Evolutionary conservation across 1,284 basidiomycete genomes (phyloP), one percentile per base, ranked within the genome.

Genomic region (Malassezia furfur): DNA sequence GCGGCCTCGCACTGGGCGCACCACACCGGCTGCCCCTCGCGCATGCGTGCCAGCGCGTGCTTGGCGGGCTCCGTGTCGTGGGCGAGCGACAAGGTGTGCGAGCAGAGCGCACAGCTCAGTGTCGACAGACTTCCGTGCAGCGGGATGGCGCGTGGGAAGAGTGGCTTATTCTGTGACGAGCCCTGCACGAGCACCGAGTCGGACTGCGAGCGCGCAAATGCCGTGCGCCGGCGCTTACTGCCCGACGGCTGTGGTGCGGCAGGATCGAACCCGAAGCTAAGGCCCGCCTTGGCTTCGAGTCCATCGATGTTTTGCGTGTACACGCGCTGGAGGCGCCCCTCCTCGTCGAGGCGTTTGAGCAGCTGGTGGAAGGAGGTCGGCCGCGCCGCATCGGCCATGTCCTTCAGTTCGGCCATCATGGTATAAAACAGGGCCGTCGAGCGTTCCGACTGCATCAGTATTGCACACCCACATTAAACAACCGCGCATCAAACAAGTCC

Each of bases 251-350:
- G 25, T 12, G 14, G 15, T 15, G 14, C 60, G 60, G 3, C 37
- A 10, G 7, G 38, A 12, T 70, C 70, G 3, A 75, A 60, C 7
- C 74, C 74, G 38, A 96, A 72, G 14, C 66, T 60, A 21, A 75
- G 80, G 0, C 91, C 91, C 1, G 83, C 83, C 52, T 81, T 80
- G 64, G 85, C 84, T 74, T 96, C 91, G 19, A 96, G 78, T 6
- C 88, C 90, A 75, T 96, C 91, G 48, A 96, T 91, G 71, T 94
- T 96, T 76, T 94, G 91, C 0, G 91, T 94, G 75, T 96, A 96
- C 3, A 85, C 87, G 50, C 91, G 83, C 30, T 93, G 76, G 1
- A 96, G 78, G 69, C 86, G 89, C 50, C 86, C 86, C 76, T 89
- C 88, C 10, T 80, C 75, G 64, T 93, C 86, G 0, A 96, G 81